phyloP scores from a whole-genome alignment of 2,329 filamentous ascomycete genomes.

The Neophaeococcomyces aloes region DNA sequence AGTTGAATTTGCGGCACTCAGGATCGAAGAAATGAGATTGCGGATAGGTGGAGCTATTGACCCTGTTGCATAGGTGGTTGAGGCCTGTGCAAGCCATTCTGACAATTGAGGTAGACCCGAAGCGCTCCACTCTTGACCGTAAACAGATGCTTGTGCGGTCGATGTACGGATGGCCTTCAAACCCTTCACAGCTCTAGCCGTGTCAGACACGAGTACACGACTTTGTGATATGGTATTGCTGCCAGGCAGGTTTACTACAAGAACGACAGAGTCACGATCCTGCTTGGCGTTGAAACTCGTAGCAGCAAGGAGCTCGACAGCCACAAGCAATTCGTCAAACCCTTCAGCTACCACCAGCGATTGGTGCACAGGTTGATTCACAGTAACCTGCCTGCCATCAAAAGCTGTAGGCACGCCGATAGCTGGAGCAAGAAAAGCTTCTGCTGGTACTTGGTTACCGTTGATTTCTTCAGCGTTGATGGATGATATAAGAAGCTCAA shows the following conservation, averaged over 20 bases:
- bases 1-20: constrained; percentile 35
- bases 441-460: constrained; percentile 33
- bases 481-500: constrained; percentile 52
- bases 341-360: constrained; percentile 65
- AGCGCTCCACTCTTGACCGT: constrained; percentile 62
- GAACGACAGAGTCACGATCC: constrained; percentile 37
- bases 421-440: constrained; percentile 63
- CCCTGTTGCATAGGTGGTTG: constrained; percentile 27
- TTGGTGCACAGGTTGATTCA: constrained; percentile 76
- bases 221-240: constrained; percentile 20
- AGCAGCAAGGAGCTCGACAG: constrained; percentile 27
- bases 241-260: constrained; percentile 47
- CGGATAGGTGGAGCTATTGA: constrained; percentile 56
- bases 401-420: constrained; percentile 59
- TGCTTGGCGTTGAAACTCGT: constrained; percentile 28
- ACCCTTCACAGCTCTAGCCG: constrained; percentile 51
- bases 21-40: constrained; percentile 55
- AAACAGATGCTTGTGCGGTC: constrained; percentile 58
- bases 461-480: constrained; percentile 25
- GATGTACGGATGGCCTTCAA: constrained; percentile 58
- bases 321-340: constrained; percentile 50
- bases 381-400: constrained; percentile 53
- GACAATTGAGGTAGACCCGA: constrained; percentile 58
- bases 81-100: constrained; percentile 47
- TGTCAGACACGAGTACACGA: constrained; percentile 46